Evolutionary conservation across 2,329 filamentous ascomycete species (phyloP), one percentile per base, ranked within the genome.

Genomic region (Hortaea sp.): DNA sequence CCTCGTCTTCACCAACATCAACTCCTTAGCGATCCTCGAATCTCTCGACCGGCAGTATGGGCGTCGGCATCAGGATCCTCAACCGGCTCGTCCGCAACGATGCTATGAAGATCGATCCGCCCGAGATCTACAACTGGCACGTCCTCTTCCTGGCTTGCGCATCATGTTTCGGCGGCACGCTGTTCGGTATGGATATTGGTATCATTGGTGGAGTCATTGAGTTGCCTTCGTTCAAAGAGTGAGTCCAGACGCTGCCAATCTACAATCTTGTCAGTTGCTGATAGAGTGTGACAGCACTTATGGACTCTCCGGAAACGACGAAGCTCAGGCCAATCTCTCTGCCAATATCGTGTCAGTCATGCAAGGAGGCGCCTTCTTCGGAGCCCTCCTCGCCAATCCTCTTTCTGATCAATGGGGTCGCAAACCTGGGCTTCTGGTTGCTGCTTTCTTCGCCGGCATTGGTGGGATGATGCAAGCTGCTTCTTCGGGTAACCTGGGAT

Each of bases 291-390:
- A 35, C 4, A n/a, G 32, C 32, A n/a, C n/a, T 2, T 35, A 9
- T n/a, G 32, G 32, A 9, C n/a, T 35, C 32, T 35, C 32, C 4
- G 32, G n/a, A 2, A n/a, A 35, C 9, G n/a, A 35, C 7, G 32
- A 35, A 35, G 32, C 32, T 9, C 9, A 9, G 43, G 45, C 29
- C 29, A 73, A 79, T 53, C 67, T 83, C 41, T 75, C 74, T 41
- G 78, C 81, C 52, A 84, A 84, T 58, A 81, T 86, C 48, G 82
- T 84, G 29, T 83, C 80, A n/a, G 82, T 78, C 0, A 72, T 85
- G 7, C 81, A 85, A 64, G 81, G 76, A 38, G 82, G 82, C 43
- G 82, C 79, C 51, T 84, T 85, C 61, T 69, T 76, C 44, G 80
- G 81, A 32, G 79, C 79, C 48, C 70, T 85, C 51, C 50, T 76